These are phyloP conservation scores for Aspergillus felis DNA, from an alignment of 2,329 filamentous ascomycete species.

Conservation along the genomic window DNA sequence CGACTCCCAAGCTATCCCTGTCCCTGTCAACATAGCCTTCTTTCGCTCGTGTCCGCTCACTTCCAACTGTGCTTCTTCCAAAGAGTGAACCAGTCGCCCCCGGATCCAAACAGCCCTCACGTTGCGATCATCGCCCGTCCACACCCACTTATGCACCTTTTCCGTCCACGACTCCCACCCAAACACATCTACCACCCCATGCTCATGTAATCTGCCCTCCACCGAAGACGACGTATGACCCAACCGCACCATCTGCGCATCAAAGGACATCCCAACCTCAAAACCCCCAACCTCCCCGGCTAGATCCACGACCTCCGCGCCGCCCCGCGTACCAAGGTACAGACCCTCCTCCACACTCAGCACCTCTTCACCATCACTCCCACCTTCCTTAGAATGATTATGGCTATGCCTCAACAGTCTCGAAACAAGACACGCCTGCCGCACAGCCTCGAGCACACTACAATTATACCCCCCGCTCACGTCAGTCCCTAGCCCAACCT, in stretches of 20 bases:
- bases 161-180: slow-evolving; percentile 89
- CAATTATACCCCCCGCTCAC: slow-evolving; percentile 83
- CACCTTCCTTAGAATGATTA: too few species aligned
- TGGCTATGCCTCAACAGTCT: slow-evolving; percentile 48
- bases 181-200: slow-evolving; percentile 77
- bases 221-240: slow-evolving; percentile 9
- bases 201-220: slow-evolving; percentile 27
- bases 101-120: slow-evolving; percentile 84
- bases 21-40: background rate
- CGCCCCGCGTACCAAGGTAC: slow-evolving; percentile 83
- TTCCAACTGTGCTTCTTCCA: slow-evolving; percentile 2
- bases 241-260: slow-evolving; percentile 77
- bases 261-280: slow-evolving; percentile 82
- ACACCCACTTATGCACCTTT: slow-evolving; percentile 88
- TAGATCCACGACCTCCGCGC: slow-evolving; percentile 75
- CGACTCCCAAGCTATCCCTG: background rate
- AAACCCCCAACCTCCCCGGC: slow-evolving; percentile 71
- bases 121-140: slow-evolving; percentile 88
- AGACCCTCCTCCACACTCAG: slow-evolving; percentile 81
- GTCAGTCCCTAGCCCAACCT: slow-evolving; percentile 85
- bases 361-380: slow-evolving; percentile 51
- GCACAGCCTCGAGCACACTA: slow-evolving; percentile 74
- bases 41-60: background rate
- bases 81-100: slow-evolving; percentile 70
- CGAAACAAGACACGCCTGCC: slow-evolving; percentile 76